Percentiles rank a stretch among this genome's conserved stretches.
These are phyloP conservation scores for Vaccinium vitisidaea DNA, from an alignment of 148 eudicot genomes.

Conservation along the genomic window DNA sequence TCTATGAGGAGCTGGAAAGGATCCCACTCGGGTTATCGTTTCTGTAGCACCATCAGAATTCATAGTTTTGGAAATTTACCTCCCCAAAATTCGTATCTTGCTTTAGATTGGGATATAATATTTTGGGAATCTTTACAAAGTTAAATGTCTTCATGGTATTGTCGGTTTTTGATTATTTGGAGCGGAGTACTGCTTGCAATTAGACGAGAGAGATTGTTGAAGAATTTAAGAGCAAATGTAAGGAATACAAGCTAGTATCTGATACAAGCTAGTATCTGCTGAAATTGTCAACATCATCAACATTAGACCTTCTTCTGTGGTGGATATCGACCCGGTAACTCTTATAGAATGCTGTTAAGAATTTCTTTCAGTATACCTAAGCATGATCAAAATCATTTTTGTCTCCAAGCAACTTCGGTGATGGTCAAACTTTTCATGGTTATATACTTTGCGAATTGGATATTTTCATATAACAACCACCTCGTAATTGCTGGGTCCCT, in stretches of 20 bases:
- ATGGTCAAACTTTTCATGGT: not conserved
- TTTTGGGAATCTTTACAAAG: not conserved
- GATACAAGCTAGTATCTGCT: constrained; percentile 55
- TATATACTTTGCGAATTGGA: not conserved
- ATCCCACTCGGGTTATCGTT: constrained; percentile 42
- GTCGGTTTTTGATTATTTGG: constrained; percentile 83
- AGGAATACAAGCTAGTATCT: no score
- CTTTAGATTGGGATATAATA: not conserved
- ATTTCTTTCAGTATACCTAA: not conserved
- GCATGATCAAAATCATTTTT: not conserved
- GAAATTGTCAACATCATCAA: constrained; percentile 71
- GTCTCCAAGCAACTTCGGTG: not conserved
- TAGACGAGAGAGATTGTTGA: constrained; percentile 57
- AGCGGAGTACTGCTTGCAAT: constrained; percentile 51
- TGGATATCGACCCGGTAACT: constrained; percentile 59
- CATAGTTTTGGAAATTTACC: constrained; percentile 35
- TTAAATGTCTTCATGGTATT: constrained; percentile 17
- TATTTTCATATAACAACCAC: not conserved
- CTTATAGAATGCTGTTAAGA: not conserved
- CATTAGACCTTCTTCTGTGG: constrained; percentile 52
- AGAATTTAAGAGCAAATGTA: constrained; percentile 43
- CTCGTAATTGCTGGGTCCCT: not conserved
- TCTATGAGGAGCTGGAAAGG: constrained; percentile 52
- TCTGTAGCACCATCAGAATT: constrained; percentile 51
- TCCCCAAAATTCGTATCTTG: not conserved